These are phyloP conservation scores for Fusarium sp. DNA, from an alignment of 2,329 filamentous ascomycete species.

Conservation along the genomic window DNA sequence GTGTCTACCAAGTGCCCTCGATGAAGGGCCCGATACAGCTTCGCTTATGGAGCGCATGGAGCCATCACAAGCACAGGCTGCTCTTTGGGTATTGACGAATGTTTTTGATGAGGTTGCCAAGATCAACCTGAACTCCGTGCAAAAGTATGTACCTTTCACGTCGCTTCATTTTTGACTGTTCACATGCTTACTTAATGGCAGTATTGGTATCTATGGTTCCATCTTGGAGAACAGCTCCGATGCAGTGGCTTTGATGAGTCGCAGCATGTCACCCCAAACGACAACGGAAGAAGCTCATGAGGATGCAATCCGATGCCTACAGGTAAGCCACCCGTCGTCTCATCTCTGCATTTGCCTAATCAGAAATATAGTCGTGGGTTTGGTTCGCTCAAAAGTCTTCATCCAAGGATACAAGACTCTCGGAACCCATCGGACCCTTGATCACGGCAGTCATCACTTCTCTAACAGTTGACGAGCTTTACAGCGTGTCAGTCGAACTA, in stretches of 20 bases:
- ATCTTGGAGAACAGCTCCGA: conserved; percentile 57
- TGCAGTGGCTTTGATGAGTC: conserved; percentile 55
- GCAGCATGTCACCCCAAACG: conserved; percentile 50
- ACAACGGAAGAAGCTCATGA: conserved; percentile 55
- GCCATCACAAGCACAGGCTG: conserved; percentile 62
- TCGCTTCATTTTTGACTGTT: neutral
- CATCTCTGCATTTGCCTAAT: conserved; percentile 7
- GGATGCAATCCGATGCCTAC: conserved; percentile 70
- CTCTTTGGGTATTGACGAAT: conserved; percentile 70
- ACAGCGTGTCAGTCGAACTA: conserved; percentile 71
- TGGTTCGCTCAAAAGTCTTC: conserved; percentile 76
- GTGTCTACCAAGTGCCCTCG: conserved; percentile 35
- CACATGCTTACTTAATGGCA: conserved; percentile 44
- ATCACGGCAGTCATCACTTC: conserved; percentile 70
- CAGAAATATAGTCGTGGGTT: conserved; percentile 71
- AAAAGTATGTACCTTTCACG: conserved; percentile 60
- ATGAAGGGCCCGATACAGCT: conserved; percentile 54
- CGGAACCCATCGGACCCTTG: conserved; percentile 69
- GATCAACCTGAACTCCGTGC: conserved; percentile 70
- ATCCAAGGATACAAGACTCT: conserved; percentile 65
- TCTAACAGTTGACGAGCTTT: conserved; percentile 68
- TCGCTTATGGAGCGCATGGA: conserved; percentile 62
- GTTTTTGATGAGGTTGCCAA: conserved; percentile 60
- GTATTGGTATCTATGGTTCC: conserved; percentile 54
- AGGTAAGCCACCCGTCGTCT: conserved; percentile 51